Conservation (phyloP, 257 asterid species). For the Solanum pinnatisectum region DNA sequence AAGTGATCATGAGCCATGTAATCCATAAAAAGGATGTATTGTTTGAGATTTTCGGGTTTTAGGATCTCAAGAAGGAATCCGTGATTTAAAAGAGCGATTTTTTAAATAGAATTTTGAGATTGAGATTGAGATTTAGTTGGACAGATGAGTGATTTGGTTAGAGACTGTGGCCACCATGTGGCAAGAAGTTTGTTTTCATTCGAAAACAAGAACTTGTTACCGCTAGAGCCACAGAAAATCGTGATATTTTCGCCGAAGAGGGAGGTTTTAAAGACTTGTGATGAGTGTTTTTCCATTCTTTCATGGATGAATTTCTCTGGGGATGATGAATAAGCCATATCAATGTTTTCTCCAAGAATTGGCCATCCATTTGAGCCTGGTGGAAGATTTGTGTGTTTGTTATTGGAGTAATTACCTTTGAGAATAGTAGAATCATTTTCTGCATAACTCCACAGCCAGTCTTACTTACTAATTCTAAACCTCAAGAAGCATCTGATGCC, state of each 20-base stretch:
- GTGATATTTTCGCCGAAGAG: slow-evolving; percentile 3
- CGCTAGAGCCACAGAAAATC: slow-evolving; percentile 6
- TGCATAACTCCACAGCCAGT: too few species aligned
- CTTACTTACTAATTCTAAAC: slow-evolving; percentile 19
- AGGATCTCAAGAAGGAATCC: not conserved
- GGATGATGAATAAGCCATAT: not conserved
- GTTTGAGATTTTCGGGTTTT: slow-evolving; percentile 3
- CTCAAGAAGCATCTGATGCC: slow-evolving; percentile 27
- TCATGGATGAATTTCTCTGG: not conserved
- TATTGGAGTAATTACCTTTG: too few species aligned
- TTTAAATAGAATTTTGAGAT: not conserved
- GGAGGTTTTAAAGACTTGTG: slow-evolving; percentile 6
- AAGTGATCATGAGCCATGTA: slow-evolving; percentile 4
- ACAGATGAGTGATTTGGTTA: not conserved
- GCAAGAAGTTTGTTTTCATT: not conserved
- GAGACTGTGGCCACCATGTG: slow-evolving; percentile 7
- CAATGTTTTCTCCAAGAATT: slow-evolving; percentile 10
- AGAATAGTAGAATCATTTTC: too few species aligned
- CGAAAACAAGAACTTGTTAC: slow-evolving; percentile 14
- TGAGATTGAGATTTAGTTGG: not conserved
- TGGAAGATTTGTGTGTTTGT: too few species aligned
- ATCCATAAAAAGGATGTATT: slow-evolving; percentile 9
- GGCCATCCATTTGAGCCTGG: slow-evolving; percentile 16
- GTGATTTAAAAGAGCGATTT: not conserved
- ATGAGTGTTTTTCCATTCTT: slow-evolving; percentile 9